A percentile compares a stretch with the other conserved stretches of the same genome.
Evolutionary conservation across 2,329 filamentous ascomycete species (phyloP).

Genomic region (Botryosphaeria dothidea): DNA sequence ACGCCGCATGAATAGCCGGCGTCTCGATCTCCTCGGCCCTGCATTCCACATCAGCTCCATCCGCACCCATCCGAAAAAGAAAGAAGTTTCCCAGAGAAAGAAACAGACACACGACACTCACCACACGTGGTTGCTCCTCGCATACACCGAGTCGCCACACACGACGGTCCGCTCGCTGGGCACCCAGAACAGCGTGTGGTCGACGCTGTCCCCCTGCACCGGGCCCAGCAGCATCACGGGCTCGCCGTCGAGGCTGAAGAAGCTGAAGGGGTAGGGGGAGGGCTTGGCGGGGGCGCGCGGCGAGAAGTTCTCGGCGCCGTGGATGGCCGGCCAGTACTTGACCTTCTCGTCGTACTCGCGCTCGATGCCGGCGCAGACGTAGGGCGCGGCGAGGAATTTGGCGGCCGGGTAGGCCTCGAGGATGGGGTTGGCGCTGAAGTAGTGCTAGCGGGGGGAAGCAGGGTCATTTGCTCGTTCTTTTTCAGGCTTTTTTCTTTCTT

Average conservation of each 20-base stretch:
- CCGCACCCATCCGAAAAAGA: too few species aligned
- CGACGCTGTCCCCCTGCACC: conserved; percentile 34
- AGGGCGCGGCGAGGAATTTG: conserved; percentile 26
- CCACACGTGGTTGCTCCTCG: conserved; percentile 36
- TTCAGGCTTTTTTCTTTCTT: too few species aligned
- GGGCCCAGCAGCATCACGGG: conserved; percentile 31
- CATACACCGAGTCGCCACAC: conserved; percentile 33
- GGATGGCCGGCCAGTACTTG: conserved; percentile 31
- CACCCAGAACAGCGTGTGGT: conserved; percentile 31
- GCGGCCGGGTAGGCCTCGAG: conserved; percentile 30
- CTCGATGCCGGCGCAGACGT: conserved; percentile 33
- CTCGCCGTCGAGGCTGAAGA: conserved; percentile 32
- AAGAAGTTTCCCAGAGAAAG: not conserved
- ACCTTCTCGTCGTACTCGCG: conserved; percentile 38
- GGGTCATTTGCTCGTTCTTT: too few species aligned
- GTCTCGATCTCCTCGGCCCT: conserved; percentile 33
- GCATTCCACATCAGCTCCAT: not conserved
- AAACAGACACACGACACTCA: not conserved
- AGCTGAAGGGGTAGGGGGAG: conserved; percentile 28
- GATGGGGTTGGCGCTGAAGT: conserved; percentile 28
- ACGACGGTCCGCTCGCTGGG: conserved; percentile 29
- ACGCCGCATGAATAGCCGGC: conserved; percentile 29
- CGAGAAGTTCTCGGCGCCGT: conserved; percentile 32
- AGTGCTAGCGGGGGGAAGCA: conserved; percentile 24
- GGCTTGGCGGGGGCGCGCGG: conserved; percentile 26